A percentile compares a stretch with the other conserved stretches of the same genome.
Conservation (phyloP, 2,329 filamentous ascomycete species). For the Alternaria sp. region DNA sequence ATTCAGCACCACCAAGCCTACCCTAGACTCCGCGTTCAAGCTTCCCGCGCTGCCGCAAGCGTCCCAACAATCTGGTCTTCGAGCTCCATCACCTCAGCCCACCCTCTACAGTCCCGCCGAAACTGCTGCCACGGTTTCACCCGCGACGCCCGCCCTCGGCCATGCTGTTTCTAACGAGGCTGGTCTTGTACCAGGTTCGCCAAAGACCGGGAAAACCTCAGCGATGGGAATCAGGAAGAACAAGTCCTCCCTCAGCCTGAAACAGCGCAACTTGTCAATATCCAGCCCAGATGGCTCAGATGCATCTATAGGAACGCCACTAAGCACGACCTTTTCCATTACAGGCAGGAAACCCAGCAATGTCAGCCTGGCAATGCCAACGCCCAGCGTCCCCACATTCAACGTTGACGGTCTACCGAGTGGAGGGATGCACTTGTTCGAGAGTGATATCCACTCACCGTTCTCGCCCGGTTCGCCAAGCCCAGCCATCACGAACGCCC, state of each 20-base stretch:
- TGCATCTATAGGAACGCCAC: conserved; percentile 75
- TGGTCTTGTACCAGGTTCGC: conserved; percentile 45
- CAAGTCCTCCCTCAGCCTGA: conserved; percentile 67
- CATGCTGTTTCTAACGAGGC: conserved; percentile 55
- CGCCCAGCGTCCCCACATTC: conserved; percentile 70
- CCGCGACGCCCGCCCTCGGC: conserved; percentile 44
- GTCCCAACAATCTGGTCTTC: conserved; percentile 32
- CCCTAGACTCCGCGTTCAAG: conserved; percentile 40
- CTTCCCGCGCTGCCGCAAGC: conserved; percentile 40
- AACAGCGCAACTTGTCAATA: conserved; percentile 75
- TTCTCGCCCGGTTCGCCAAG: conserved; percentile 70
- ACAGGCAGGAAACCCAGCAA: conserved; percentile 56
- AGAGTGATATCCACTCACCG: conserved; percentile 77
- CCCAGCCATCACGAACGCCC: conserved; percentile 67
- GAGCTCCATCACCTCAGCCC: conserved; percentile 41
- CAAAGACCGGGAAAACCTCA: conserved; percentile 41
- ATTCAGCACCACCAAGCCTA: conserved; percentile 34
- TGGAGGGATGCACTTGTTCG: conserved; percentile 81
- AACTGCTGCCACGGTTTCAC: conserved; percentile 50
- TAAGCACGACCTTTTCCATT: conserved; percentile 70
- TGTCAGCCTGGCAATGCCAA: conserved; percentile 70
- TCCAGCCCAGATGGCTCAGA: conserved; percentile 67
- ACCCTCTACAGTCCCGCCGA: conserved; percentile 51
- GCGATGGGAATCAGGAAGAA: conserved; percentile 54
- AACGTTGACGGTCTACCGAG: conserved; percentile 63